Conservation (phyloP, 1,284 basidiomycete genomes). For the Microbotryum scabiosae region DNA sequence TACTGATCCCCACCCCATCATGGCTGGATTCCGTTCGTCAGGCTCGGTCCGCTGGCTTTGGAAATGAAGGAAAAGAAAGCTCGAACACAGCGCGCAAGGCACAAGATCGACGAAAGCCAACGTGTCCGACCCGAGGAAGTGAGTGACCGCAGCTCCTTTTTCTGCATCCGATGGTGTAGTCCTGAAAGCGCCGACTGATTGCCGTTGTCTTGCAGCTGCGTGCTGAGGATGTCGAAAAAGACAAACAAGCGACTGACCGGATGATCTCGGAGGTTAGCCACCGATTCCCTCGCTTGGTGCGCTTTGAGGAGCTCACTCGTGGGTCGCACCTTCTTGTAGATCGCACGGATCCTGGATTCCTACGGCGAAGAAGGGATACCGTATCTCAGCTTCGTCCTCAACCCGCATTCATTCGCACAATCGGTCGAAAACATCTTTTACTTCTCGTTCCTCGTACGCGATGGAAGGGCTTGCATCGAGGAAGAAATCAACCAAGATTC, state of each 20-base stretch:
- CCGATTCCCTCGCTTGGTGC: background rate
- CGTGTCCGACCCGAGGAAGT: conserved; percentile 22
- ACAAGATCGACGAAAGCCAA: conserved; percentile 18
- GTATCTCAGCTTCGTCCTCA: conserved; percentile 73
- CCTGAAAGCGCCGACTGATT: background rate
- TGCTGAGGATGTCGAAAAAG: conserved; percentile 27
- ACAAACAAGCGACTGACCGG: conserved; percentile 29
- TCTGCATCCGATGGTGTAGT: too few species aligned
- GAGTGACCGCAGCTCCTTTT: background rate
- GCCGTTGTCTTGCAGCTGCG: conserved; percentile 4
- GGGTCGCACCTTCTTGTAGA: conserved; percentile 3
- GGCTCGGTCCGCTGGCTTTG: conserved; percentile 27
- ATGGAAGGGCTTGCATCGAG: conserved; percentile 47
- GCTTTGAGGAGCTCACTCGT: background rate
- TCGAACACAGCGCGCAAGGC: conserved; percentile 15
- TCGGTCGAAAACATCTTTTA: conserved; percentile 92
- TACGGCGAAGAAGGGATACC: conserved; percentile 48
- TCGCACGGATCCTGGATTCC: conserved; percentile 10
- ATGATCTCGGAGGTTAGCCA: conserved; percentile 25
- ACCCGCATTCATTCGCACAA: conserved; percentile 78
- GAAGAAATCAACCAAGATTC: conserved; percentile 38
- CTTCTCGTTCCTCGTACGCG: conserved; percentile 78
- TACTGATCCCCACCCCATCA: background rate
- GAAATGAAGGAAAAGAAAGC: conserved; percentile 30
- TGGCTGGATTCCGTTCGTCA: background rate